Evolutionary conservation across 768 basidiomycete genomes (phyloP), one percentile per base, ranked within the genome.

Genomic region (Amanita molliuscula): DNA sequence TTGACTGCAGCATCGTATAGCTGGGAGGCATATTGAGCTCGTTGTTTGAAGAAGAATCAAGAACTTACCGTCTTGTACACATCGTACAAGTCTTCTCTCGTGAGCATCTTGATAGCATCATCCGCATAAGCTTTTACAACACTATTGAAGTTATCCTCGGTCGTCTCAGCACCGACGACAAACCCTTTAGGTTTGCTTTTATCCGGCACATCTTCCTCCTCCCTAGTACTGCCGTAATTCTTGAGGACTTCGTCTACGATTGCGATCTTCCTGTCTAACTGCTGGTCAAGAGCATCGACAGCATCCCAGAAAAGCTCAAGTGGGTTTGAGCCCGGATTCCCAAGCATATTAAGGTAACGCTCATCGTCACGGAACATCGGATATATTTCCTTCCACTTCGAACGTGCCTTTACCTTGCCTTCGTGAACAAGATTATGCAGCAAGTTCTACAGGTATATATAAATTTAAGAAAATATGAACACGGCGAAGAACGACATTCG

Each of bases 301-400:
- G 76, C 62, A 65, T 98, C 95, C 91, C 93, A 96, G 67, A 96
- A 98, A 3, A 98, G 76, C 59, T 99, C 96, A 26, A 99, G 75
- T 1, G 95, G 94, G 56, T 88, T 93, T 1, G 92, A 95, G 11
- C 96, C 96, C 6, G 89, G 88, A 58, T 86, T 88, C 13, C 96
- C 95, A 15, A 98, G 80, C 65, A 98, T 81, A 53, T 77, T 74
- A 37, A 84, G 72, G 67, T 98, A 99, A n/a, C 90, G 80, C 38
- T 76, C 72, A 60, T 96, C 90, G 29, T 82, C 72, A 6, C 72
- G 71, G 67, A 98, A 82, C 20, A 72, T 66, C 0, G 88, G 83
- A 57, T 92, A 92, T 23, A 92, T 75, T 31, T 85, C 76, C 63
- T 92, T 92, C 95, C 95, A 99, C 63, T 93, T 94, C 3, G 84